Base-by-base conservation (phyloP, 352 stramenopile species). In the Pythium sukuiense region DNA sequence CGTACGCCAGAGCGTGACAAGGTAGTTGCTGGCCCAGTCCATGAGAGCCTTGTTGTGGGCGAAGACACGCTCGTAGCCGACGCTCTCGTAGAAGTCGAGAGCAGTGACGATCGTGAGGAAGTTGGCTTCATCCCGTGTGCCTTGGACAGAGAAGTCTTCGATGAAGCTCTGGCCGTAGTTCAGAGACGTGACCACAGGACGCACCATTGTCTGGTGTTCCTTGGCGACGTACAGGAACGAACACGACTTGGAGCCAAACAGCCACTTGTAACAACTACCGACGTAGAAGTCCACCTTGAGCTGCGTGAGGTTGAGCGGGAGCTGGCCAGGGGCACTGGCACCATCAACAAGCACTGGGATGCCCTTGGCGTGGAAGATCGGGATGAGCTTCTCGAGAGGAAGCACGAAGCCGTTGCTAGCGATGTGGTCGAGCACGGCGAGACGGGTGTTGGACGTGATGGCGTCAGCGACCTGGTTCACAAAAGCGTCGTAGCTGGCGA, bases 141-240 rank as follows among this genome's bases (percentile, higher is more conserved):
- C 87, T 55, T 95, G 87, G 43, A 92, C 88, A 24, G 82, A 80
- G 57, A 95, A 95, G 66, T 95, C 87, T 69, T 95, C 87, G 32
- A 93, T 73, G 50, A 89, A 95, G 27, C 83, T 79, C 52, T 95
- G 84, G 18, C 85, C 83, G 56, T 93, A 93, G 37, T 82, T 82
- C 30, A 95, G 71, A 16, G 84, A 93, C 20, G 87, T 95, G 50
- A 95, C 87, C 4, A 92, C 87, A 3, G 87, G 87, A 37, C 85
- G 83, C 43, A 92, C 83, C 16, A 79, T 90, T 41, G 77, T 83
- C 71, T 85, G 57, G 66, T 90, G 88, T 59, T 85, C 67, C 69
- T 92, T 93, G 58, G 70, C 77, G n/a, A 95, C 87, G 63, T 93
- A 88, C 64, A 95, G 66, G 69, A 95, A 93, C 20, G 85, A 89